Conservation (phyloP, 352 stramenopile genomes). For the Globisporangium takayamanum region DNA sequence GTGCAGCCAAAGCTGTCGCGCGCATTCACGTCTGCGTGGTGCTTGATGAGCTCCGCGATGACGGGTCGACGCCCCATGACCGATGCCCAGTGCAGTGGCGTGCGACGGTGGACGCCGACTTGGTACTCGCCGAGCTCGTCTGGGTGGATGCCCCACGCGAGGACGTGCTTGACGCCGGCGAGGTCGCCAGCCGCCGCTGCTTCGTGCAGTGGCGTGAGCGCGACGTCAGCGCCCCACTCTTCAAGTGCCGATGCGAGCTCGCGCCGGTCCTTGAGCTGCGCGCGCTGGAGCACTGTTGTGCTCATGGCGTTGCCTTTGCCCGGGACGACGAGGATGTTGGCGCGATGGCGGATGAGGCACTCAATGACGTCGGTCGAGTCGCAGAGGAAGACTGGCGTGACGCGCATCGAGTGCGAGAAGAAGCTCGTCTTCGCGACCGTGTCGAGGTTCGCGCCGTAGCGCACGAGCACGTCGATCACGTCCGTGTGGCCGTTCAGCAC, state of each 20-base stretch:
- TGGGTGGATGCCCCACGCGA: slow-evolving; percentile 46
- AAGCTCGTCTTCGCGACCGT: slow-evolving; percentile 52
- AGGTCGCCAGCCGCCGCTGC: slow-evolving; percentile 52
- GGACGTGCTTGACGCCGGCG: slow-evolving; percentile 38
- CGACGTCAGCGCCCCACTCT: slow-evolving; percentile 72
- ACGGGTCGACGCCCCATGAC: slow-evolving; percentile 56
- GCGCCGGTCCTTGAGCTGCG: slow-evolving; percentile 46
- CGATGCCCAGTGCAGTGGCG: slow-evolving; percentile 69
- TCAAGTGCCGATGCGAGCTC: slow-evolving; percentile 54
- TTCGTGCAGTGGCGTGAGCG: slow-evolving; percentile 70
- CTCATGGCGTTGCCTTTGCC: slow-evolving; percentile 54
- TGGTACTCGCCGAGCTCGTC: slow-evolving; percentile 73
- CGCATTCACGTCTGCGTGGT: slow-evolving; percentile 48
- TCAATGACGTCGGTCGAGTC: slow-evolving; percentile 65
- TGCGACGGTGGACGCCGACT: slow-evolving; percentile 45
- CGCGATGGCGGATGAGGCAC: slow-evolving; percentile 49
- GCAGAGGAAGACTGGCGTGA: slow-evolving; percentile 68
- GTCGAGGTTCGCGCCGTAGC: slow-evolving; percentile 54
- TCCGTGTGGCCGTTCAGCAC: slow-evolving; percentile 58
- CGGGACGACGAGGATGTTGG: slow-evolving; percentile 66
- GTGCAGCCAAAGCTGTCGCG: slow-evolving; percentile 54
- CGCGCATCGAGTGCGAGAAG: slow-evolving; percentile 58
- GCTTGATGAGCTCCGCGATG: slow-evolving; percentile 41
- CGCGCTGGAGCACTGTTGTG: slow-evolving; percentile 68
- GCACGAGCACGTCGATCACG: slow-evolving; percentile 53